Conservation (phyloP, 2,329 filamentous ascomycete species). For the Epichloe brachyelytri region DNA sequence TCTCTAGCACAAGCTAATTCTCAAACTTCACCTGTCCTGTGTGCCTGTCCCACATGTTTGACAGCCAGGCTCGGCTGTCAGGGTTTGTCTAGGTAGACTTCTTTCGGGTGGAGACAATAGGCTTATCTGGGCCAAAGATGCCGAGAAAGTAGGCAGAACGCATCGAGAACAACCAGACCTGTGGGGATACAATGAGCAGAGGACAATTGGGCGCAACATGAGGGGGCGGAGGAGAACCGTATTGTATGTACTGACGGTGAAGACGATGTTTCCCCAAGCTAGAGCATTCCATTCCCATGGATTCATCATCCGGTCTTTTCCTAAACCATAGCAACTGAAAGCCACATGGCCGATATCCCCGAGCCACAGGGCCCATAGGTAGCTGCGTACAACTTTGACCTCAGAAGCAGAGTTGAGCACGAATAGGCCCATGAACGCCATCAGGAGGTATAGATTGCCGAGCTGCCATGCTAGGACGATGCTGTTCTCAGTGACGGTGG, state of each 20-base stretch:
- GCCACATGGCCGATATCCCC: slow-evolving; percentile 57
- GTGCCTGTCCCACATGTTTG: neutral
- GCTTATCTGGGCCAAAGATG: slow-evolving; percentile 38
- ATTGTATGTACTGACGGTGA: slow-evolving; percentile 36
- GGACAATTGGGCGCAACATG: neutral
- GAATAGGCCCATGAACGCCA: slow-evolving; percentile 50
- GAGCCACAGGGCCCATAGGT: slow-evolving; percentile 50
- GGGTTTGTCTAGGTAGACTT: slow-evolving; percentile 13
- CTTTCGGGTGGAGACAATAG: slow-evolving; percentile 8
- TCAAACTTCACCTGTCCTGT: neutral
- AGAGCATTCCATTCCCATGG: slow-evolving; percentile 52
- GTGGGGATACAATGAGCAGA: neutral
- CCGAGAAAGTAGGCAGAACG: slow-evolving; percentile 46
- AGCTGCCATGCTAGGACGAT: slow-evolving; percentile 53
- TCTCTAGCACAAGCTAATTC: slow-evolving; percentile 2
- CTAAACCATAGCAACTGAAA: slow-evolving; percentile 46
- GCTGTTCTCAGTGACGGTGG: slow-evolving; percentile 29
- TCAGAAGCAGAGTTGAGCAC: slow-evolving; percentile 53
- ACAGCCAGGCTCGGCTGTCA: slow-evolving; percentile 1
- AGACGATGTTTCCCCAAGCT: slow-evolving; percentile 61
- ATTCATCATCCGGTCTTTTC: slow-evolving; percentile 38
- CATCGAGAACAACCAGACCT: slow-evolving; percentile 42
- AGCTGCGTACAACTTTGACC: slow-evolving; percentile 51
- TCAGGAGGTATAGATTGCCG: slow-evolving; percentile 55
- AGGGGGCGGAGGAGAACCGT: neutral